Percentiles rank a stretch among this genome's conserved stretches.
Conservation (phyloP, 148 eudicot genomes). For the Rhododendron kiyosumense region DNA sequence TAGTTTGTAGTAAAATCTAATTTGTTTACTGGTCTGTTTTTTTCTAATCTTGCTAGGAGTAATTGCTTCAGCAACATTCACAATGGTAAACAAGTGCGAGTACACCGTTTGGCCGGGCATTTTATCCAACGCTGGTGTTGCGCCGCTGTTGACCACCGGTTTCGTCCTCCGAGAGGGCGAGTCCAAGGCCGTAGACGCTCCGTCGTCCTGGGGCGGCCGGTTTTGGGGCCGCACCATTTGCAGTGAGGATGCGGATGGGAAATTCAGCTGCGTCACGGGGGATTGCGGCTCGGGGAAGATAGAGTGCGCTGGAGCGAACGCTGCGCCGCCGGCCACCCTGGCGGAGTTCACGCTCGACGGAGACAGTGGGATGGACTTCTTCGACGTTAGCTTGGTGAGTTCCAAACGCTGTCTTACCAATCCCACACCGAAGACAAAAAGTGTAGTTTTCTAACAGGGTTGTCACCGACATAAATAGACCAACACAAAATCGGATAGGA, state of each 20-base stretch:
- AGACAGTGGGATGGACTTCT: constrained; percentile 54
- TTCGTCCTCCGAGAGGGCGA: constrained; percentile 52
- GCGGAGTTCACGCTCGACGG: constrained; percentile 69
- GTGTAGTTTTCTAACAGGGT: neutral
- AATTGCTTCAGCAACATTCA: constrained; percentile 38
- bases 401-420: neutral
- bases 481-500: neutral
- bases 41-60: constrained; percentile 12
- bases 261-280: constrained; percentile 62
- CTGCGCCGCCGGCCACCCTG: constrained; percentile 60
- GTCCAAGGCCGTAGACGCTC: constrained; percentile 29
- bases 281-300: constrained; percentile 63
- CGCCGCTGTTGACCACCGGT: constrained; percentile 58
- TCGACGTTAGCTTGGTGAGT: constrained; percentile 57
- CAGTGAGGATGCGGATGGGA: constrained; percentile 32
- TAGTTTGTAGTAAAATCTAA: neutral
- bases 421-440: neutral
- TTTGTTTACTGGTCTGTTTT: neutral
- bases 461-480: neutral
- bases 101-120: constrained; percentile 81
- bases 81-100: constrained; percentile 53
- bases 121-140: constrained; percentile 63
- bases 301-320: constrained; percentile 48
- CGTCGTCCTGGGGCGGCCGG: constrained; percentile 68
- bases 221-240: constrained; percentile 77